Evolutionary conservation across 2,329 filamentous ascomycete species (phyloP).

Genomic region (Chaetomiaceae sp.): DNA sequence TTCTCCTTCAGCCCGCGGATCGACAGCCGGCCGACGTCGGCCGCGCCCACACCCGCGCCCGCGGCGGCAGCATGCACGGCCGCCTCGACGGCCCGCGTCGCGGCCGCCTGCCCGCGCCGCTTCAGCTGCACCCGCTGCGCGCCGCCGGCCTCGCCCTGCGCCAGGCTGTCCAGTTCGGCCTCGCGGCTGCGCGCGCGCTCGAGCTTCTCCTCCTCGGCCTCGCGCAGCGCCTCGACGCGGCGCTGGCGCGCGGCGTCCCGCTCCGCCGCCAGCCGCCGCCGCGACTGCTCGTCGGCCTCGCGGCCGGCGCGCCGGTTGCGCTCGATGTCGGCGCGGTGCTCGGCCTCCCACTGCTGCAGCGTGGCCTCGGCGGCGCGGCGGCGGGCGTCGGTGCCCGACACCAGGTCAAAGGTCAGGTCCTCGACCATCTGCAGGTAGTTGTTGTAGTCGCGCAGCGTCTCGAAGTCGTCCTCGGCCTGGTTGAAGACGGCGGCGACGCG

Average conservation of each 20-base stretch:
- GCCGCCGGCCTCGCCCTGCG: slow-evolving; percentile 49
- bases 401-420: slow-evolving; percentile 80
- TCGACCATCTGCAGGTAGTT: slow-evolving; percentile 93
- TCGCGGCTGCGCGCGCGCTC: slow-evolving; percentile 58
- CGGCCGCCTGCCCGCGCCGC: slow-evolving; percentile 55
- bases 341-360: slow-evolving; percentile 65
- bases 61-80: slow-evolving; percentile 28
- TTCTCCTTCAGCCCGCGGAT: slow-evolving; percentile 76
- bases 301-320: slow-evolving; percentile 49
- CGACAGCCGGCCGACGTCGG: slow-evolving; percentile 38
- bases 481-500: slow-evolving; percentile 80
- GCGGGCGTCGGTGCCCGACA: slow-evolving; percentile 62
- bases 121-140: slow-evolving; percentile 60
- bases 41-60: slow-evolving; percentile 24
- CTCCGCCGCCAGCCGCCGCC: slow-evolving; percentile 55
- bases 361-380: slow-evolving; percentile 34
- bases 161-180: slow-evolving; percentile 64
- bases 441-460: slow-evolving; percentile 76
- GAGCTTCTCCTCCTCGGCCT: slow-evolving; percentile 64
- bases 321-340: slow-evolving; percentile 64
- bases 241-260: slow-evolving; percentile 59
- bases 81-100: slow-evolving; percentile 28
- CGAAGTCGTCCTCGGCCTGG: slow-evolving; percentile 84
- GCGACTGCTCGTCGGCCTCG: slow-evolving; percentile 48
- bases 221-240: slow-evolving; percentile 56